A percentile compares a stretch with the other conserved stretches of the same genome.
Conservation (phyloP, 2,329 filamentous ascomycete genomes). For the Escovopsis weberi region DNA sequence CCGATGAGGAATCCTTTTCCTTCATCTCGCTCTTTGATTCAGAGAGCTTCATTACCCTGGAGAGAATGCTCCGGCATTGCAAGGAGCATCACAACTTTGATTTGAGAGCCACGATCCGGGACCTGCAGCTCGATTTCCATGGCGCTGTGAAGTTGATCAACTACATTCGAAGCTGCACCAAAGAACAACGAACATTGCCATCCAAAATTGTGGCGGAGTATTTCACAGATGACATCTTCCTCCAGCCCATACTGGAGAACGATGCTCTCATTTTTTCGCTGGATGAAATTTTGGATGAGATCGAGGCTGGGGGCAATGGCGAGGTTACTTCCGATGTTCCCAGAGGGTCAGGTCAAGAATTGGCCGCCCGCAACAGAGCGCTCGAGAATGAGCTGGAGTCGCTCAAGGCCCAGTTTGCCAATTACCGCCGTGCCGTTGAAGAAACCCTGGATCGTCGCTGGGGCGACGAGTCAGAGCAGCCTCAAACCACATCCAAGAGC, state of each 20-base stretch:
- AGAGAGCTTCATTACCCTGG: slow-evolving; percentile 47
- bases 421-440: slow-evolving; percentile 50
- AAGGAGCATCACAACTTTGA: slow-evolving; percentile 53
- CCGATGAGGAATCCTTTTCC: slow-evolving; percentile 45
- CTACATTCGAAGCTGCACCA: slow-evolving; percentile 39
- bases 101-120: slow-evolving; percentile 43
- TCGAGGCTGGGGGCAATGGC: slow-evolving; percentile 24
- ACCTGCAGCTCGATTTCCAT: slow-evolving; percentile 53
- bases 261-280: slow-evolving; percentile 80
- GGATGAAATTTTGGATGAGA: slow-evolving; percentile 50
- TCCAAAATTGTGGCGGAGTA: slow-evolving; percentile 44
- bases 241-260: slow-evolving; percentile 76
- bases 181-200: slow-evolving; percentile 31
- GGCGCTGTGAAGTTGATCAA: slow-evolving; percentile 64
- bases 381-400: slow-evolving; percentile 47
- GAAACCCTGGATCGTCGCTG: slow-evolving; percentile 52
- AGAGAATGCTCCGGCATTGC: slow-evolving; percentile 54
- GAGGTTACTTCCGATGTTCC: not conserved
- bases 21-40: slow-evolving; percentile 57
- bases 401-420: slow-evolving; percentile 46
- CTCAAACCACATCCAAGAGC: slow-evolving; percentile 14
- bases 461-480: slow-evolving; percentile 35
- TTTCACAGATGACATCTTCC: slow-evolving; percentile 64
- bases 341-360: slow-evolving; percentile 17
- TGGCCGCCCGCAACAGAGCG: slow-evolving; percentile 35